A percentile compares a stretch with the other conserved stretches of the same genome.
These are phyloP conservation scores for Acacia pycnantha DNA, from an alignment of 331 rosid genomes.

Conservation along the genomic window DNA sequence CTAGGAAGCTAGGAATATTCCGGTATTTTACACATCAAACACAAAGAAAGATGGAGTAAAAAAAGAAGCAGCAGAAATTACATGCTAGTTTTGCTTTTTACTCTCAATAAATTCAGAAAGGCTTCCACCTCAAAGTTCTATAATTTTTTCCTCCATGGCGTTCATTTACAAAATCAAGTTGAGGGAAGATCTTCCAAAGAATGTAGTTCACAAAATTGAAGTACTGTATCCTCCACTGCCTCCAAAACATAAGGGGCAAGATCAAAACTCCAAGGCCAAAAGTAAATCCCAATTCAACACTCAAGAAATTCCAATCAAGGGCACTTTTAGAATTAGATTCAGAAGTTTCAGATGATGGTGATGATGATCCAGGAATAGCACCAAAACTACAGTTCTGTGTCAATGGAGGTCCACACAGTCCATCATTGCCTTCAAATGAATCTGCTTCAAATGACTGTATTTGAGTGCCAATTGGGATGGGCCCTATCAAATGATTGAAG, in stretches of 20 bases:
- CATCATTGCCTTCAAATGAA: constrained; percentile 21
- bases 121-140: background rate
- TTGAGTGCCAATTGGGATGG: constrained; percentile 33
- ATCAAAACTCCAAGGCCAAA: background rate
- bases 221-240: background rate
- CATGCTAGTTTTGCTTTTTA: background rate
- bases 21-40: too few relatives aligned
- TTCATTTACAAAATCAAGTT: background rate
- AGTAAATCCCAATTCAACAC: too few relatives aligned
- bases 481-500: constrained; percentile 36
- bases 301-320: background rate
- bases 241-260: background rate
- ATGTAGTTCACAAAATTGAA: background rate
- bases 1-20: too few relatives aligned
- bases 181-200: background rate
- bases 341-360: background rate
- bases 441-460: constrained; percentile 28
- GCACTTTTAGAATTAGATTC: background rate
- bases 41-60: too few relatives aligned
- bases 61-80: background rate
- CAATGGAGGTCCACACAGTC: background rate
- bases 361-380: background rate
- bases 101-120: background rate
- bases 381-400: background rate
- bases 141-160: background rate